Evolutionary conservation across 768 basidiomycete genomes (phyloP).

Genomic region (Naganishia onofrii): DNA sequence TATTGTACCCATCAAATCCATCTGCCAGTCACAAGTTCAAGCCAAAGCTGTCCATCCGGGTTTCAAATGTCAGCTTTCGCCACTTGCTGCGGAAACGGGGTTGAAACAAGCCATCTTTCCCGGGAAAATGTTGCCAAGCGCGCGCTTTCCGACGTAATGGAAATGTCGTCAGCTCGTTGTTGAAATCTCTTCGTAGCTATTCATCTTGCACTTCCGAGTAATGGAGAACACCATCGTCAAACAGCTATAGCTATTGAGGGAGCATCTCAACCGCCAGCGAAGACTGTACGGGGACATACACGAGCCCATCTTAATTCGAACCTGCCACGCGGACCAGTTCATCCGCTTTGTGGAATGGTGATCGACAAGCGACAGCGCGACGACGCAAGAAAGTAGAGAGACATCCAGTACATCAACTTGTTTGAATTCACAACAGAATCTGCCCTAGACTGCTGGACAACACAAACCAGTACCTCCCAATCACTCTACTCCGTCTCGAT

Average conservation of each 20-base stretch:
- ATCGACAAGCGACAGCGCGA: constrained; percentile 4
- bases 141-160: neutral
- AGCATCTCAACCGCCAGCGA: neutral
- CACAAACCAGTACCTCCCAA: no score
- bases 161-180: neutral
- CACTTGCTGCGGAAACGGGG: constrained; percentile 17
- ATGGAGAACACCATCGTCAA: neutral
- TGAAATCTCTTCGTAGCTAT: neutral
- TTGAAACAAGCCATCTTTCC: neutral
- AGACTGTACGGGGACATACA: neutral
- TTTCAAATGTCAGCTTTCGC: neutral
- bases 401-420: neutral
- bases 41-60: neutral
- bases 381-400: neutral
- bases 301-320: neutral
- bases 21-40: no score
- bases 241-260: neutral
- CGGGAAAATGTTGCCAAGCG: constrained; percentile 5
- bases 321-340: neutral
- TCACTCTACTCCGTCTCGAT: no score
- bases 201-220: neutral
- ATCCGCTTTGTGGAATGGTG: constrained; percentile 7
- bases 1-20: no score
- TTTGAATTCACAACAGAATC: no score
- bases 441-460: no score